These are phyloP conservation scores for Aspergillus candidus DNA, from an alignment of 2,329 filamentous ascomycete species.

Conservation along the genomic window DNA sequence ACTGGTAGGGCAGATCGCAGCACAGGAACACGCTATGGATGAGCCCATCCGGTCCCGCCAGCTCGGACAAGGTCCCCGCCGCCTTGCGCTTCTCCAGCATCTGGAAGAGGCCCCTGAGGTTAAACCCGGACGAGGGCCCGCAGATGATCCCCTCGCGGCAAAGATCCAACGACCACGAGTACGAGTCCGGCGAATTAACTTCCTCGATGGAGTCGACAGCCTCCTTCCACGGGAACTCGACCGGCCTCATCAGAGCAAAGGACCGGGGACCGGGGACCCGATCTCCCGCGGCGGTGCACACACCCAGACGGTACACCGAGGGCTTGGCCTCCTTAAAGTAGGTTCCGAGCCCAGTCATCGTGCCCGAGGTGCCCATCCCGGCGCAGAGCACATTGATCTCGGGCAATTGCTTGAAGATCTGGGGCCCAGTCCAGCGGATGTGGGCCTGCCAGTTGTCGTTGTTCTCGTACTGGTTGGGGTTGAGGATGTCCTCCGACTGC, in stretches of 20 bases:
- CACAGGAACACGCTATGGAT: constrained; percentile 55
- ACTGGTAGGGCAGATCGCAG: constrained; percentile 60
- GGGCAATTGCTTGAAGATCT: constrained; percentile 52
- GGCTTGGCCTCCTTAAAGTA: constrained; percentile 47
- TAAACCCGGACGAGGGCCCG: constrained; percentile 57
- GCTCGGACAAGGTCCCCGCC: constrained; percentile 38
- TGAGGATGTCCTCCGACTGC: constrained; percentile 41
- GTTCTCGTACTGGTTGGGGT: constrained; percentile 55
- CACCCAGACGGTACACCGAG: constrained; percentile 35
- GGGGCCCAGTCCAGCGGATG: constrained; percentile 54
- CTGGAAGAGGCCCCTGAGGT: constrained; percentile 48
- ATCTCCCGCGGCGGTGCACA: constrained; percentile 54
- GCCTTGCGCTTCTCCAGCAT: constrained; percentile 47
- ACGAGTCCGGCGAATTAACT: constrained; percentile 52
- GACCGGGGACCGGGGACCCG: constrained; percentile 55
- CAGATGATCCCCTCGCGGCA: constrained; percentile 54
- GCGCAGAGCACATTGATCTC: constrained; percentile 53
- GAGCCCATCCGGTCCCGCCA: constrained; percentile 42
- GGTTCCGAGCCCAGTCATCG: constrained; percentile 46
- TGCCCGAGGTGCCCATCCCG: constrained; percentile 53
- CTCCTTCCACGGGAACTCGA: constrained; percentile 54
- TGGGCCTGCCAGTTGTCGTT: constrained; percentile 43
- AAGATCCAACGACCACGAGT: constrained; percentile 48
- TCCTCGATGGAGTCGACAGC: constrained; percentile 53
- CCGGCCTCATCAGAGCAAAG: constrained; percentile 44